These are phyloP conservation scores for Psilocybe azurescens DNA, from an alignment of 768 basidiomycete species.

Conservation along the genomic window DNA sequence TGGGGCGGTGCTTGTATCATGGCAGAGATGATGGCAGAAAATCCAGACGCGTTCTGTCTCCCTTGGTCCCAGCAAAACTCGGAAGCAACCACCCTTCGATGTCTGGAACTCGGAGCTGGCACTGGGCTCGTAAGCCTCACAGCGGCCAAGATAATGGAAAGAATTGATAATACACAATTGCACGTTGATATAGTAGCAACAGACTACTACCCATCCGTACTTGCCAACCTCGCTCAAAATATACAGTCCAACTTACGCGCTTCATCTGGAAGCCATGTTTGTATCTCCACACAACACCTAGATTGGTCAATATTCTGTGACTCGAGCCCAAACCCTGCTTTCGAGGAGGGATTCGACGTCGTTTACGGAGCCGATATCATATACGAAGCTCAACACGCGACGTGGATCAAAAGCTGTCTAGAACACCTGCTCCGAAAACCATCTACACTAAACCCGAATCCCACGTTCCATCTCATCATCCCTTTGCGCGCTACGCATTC, in stretches of 20 bases:
- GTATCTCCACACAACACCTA: slow-evolving; percentile 37
- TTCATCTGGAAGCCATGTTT: slow-evolving; percentile 11
- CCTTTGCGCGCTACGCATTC: slow-evolving; percentile 72
- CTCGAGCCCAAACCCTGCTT: slow-evolving; percentile 14
- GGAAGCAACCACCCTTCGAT: slow-evolving; percentile 33
- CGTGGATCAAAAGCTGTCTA: slow-evolving; percentile 73
- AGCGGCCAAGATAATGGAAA: slow-evolving; percentile 50
- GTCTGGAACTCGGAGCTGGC: slow-evolving; percentile 86
- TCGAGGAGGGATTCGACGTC: slow-evolving; percentile 62
- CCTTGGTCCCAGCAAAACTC: neutral
- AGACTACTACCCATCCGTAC: slow-evolving; percentile 78
- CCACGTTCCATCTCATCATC: slow-evolving; percentile 75
- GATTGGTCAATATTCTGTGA: slow-evolving; percentile 63
- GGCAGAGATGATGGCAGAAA: slow-evolving; percentile 69
- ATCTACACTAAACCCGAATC: slow-evolving; percentile 12
- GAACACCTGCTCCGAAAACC: slow-evolving; percentile 48
- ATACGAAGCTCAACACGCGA: slow-evolving; percentile 74
- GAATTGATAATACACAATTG: neutral
- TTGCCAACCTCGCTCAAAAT: slow-evolving; percentile 72
- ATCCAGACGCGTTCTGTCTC: slow-evolving; percentile 45
- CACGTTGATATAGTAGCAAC: slow-evolving; percentile 60
- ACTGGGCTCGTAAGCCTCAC: slow-evolving; percentile 81
- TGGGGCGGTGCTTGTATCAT: slow-evolving; percentile 89
- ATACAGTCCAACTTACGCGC: slow-evolving; percentile 56
- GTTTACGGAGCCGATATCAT: slow-evolving; percentile 85